Base-by-base conservation (phyloP, 306 rosid genomes). In the Lathyrus sativus region DNA sequence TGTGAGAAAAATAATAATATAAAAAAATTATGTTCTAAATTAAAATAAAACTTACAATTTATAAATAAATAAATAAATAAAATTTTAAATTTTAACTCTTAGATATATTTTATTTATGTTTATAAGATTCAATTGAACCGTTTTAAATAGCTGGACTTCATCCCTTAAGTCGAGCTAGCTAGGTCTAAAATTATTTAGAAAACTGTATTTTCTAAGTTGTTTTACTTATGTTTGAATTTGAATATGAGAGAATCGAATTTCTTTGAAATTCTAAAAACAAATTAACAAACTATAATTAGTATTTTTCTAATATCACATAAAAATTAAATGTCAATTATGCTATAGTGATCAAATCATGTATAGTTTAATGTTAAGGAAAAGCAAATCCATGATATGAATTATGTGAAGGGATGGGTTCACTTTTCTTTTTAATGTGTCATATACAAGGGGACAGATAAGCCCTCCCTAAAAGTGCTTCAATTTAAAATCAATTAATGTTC, bases 381-480 rank as follows among this genome's bases (percentile, higher is more conserved):
- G 42, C 28, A 6, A 61, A 50, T 60, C 44, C 33, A 62, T 15
- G 60, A 24, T 4, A 7, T 11, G 43, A 35, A 15, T 35, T 35
- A 35, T 13, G 49, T n/a, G 44, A 55, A 42, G 15, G 4, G 44
- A 5, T 13, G 50, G 44, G 11, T 44, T 56, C 19, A 24, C 49
- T 65, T 77, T 77, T n/a, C 73, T 49, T 77, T 67, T 65, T 66
- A 24, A 14, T 63, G 42, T 76, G 72, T 53, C 64, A 81, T 65
- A 26, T 46, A 65, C 63, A 68, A 64, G 68, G 82, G 62, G 75
- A 76, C 80, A 69, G 71, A 51, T 73, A 70, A 70, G 64, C 50
- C 7, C 45, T 62, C 24, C 64, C 64, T 37, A 28, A 44, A 70
- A 46, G 62, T 14, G 43, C 39, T 31, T 46, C 24, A 24, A 1